Evolutionary conservation across 176 grass and related monocot species (phyloP).

Genomic region (Melocanna baccifera): DNA sequence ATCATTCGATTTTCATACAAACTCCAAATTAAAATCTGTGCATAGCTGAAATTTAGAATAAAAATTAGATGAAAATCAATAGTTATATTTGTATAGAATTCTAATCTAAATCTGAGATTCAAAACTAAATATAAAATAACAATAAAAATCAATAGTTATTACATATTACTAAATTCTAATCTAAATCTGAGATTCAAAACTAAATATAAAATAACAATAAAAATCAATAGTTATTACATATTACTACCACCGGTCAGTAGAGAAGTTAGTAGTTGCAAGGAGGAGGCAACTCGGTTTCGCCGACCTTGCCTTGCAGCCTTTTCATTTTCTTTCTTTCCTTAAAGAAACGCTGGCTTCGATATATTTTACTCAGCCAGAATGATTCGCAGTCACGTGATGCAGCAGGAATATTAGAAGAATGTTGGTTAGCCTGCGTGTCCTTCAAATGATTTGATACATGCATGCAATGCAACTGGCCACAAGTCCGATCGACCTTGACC

Average conservation of each 20-base stretch:
- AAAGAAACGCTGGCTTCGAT: background rate
- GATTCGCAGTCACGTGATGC: constrained; percentile 45
- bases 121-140: too few species aligned
- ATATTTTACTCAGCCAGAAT: background rate
- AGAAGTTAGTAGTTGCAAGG: background rate
- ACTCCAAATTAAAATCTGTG: too few species aligned
- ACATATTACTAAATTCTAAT: too few species aligned
- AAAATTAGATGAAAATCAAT: too few species aligned
- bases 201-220: too few species aligned
- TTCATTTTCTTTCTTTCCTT: background rate
- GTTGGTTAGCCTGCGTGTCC: background rate
- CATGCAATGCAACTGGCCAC: background rate
- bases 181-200: too few species aligned
- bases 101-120: too few species aligned
- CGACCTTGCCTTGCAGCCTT: background rate
- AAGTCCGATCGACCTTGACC: background rate
- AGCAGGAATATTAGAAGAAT: constrained; percentile 32
- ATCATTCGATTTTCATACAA: too few species aligned
- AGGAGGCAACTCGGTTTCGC: background rate
- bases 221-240: background rate
- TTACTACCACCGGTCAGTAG: background rate
- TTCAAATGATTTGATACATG: constrained; percentile 23
- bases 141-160: too few species aligned
- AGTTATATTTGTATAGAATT: too few species aligned
- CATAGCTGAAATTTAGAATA: too few species aligned